Percentiles rank a stretch among this genome's conserved stretches.
These are phyloP conservation scores for Paradendryphiella salina DNA, from an alignment of 2,329 filamentous ascomycete genomes.

Conservation along the genomic window DNA sequence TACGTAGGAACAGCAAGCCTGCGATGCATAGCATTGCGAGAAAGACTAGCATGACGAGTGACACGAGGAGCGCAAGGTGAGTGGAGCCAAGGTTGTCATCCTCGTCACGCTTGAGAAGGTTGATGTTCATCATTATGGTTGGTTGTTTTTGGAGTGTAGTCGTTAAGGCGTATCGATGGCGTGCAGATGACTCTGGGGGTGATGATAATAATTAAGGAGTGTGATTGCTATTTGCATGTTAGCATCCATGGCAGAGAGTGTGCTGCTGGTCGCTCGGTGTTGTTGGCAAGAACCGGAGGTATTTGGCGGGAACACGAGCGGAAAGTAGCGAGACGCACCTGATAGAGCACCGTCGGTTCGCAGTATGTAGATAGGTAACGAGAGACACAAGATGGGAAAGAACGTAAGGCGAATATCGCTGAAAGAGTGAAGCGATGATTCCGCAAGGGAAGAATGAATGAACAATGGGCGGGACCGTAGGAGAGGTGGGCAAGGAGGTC, in stretches of 20 bases:
- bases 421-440: conserved; percentile 66
- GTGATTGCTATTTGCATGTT: conserved; percentile 32
- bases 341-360: conserved; percentile 20
- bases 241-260: conserved; percentile 16
- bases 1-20: conserved; percentile 72
- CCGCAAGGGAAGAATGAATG: conserved; percentile 39
- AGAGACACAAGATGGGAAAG: conserved; percentile 38
- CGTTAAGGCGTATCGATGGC: conserved; percentile 29
- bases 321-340: conserved; percentile 35
- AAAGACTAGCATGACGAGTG: conserved; percentile 76
- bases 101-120: conserved; percentile 55
- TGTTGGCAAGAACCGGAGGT: conserved; percentile 13
- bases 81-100: conserved; percentile 58
- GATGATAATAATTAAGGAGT: conserved; percentile 32
- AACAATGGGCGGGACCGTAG: conserved; percentile 25
- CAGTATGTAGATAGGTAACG: conserved; percentile 23
- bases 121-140: conserved; percentile 49
- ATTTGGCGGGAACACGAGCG: conserved; percentile 24
- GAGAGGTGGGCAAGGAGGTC: conserved; percentile 44
- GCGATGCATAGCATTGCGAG: conserved; percentile 69
- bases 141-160: conserved; percentile 12
- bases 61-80: conserved; percentile 76
- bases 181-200: conserved; percentile 20
- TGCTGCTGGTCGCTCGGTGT: conserved; percentile 16
- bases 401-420: conserved; percentile 57